These are phyloP conservation scores for Floccularia luteovirens DNA, from an alignment of 768 basidiomycete genomes.

Conservation along the genomic window DNA sequence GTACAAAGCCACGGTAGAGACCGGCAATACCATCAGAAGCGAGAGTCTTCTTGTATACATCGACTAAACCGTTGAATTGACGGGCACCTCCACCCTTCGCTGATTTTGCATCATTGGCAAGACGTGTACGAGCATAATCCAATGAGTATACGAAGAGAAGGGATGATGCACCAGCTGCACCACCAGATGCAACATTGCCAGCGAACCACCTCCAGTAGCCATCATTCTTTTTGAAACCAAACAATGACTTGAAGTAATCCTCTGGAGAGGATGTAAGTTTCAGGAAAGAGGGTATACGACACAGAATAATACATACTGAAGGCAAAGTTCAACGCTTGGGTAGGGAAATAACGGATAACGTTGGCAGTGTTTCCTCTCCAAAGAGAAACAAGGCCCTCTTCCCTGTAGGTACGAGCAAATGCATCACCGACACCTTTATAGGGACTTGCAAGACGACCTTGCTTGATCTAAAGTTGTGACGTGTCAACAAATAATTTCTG, in stretches of 20 bases:
- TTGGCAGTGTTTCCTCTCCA: conserved; percentile 99
- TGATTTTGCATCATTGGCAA: conserved; percentile 96
- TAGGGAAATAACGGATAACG: conserved; percentile 99
- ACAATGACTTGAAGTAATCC: conserved; percentile 98
- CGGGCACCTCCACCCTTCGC: conserved; percentile 84
- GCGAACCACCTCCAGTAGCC: conserved; percentile 99
- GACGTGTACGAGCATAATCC: conserved; percentile 98
- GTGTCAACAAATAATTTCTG: conserved; percentile 20
- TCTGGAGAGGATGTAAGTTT: conserved; percentile 34
- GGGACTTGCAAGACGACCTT: conserved; percentile 91
- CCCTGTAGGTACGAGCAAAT: conserved; percentile 84
- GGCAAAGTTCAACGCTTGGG: conserved; percentile 99
- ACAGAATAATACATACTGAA: conserved; percentile 68
- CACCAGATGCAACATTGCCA: conserved; percentile 98
- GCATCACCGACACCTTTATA: conserved; percentile 97
- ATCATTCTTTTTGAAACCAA: conserved; percentile 97
- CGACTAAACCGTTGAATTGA: conserved; percentile 98
- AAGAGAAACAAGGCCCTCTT: conserved; percentile 92
- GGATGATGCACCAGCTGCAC: conserved; percentile 98
- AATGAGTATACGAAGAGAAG: conserved; percentile 99
- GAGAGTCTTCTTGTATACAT: conserved; percentile 96
- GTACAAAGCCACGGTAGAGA: conserved; percentile 99
- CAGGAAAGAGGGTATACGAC: not conserved
- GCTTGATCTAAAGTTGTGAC: conserved; percentile 76
- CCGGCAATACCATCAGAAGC: conserved; percentile 96